Conservation (phyloP, 257 asterid species). For the Eustoma russellianum region DNA sequence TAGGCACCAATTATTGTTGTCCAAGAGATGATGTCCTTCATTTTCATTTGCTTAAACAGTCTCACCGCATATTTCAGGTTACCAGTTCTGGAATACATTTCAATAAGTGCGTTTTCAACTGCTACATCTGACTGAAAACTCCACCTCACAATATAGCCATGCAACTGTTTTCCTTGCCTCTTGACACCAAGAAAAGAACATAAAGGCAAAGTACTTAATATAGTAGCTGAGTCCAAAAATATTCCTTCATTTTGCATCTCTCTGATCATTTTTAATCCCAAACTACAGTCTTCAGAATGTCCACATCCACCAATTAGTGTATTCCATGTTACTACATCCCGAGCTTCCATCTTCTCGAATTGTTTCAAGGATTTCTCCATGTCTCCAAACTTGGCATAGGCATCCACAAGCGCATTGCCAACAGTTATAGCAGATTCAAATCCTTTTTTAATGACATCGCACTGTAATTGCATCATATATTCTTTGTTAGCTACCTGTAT, state of each 20-base stretch:
- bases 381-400: slow-evolving; percentile 57
- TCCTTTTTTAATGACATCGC: slow-evolving; percentile 54
- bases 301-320: slow-evolving; percentile 61
- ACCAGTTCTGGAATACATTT: slow-evolving; percentile 73
- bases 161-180: slow-evolving; percentile 80
- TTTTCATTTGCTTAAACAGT: slow-evolving; percentile 55
- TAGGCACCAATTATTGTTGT: slow-evolving; percentile 62
- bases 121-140: slow-evolving; percentile 44
- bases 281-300: slow-evolving; percentile 33
- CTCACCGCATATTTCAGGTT: slow-evolving; percentile 38
- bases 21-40: slow-evolving; percentile 67
- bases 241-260: slow-evolving; percentile 59
- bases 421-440: slow-evolving; percentile 39
- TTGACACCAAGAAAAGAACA: slow-evolving; percentile 62
- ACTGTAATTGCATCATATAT: slow-evolving; percentile 47
- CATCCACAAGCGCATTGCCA: slow-evolving; percentile 65
- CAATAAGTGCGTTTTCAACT: slow-evolving; percentile 66
- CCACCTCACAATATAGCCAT: slow-evolving; percentile 50
- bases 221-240: slow-evolving; percentile 50
- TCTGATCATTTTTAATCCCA: slow-evolving; percentile 58
- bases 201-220: slow-evolving; percentile 51
- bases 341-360: slow-evolving; percentile 53
- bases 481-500: slow-evolving; percentile 19
- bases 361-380: slow-evolving; percentile 49
- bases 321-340: slow-evolving; percentile 70